phyloP scores from a whole-genome alignment of 2,329 filamentous ascomycete genomes.

The Cladosporium sp. region DNA sequence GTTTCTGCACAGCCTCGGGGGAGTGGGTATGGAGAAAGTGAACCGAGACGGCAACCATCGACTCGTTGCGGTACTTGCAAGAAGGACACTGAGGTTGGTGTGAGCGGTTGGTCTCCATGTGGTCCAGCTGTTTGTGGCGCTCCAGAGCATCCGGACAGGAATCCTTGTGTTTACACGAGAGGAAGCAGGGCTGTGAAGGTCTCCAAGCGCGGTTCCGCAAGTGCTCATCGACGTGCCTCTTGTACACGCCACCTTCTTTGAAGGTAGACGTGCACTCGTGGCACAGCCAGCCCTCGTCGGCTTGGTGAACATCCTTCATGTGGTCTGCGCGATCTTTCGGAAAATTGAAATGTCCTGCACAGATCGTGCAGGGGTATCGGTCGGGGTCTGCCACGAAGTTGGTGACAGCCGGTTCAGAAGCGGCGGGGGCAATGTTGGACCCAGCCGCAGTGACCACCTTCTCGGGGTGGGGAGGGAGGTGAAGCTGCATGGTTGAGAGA shows the following conservation, averaged over 20 bases:
- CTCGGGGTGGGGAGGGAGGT: background rate
- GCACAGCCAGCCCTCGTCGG: background rate
- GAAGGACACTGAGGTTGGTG: background rate
- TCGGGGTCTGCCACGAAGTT: background rate
- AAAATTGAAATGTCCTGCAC: background rate
- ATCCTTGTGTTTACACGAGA: background rate
- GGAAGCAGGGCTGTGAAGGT: background rate
- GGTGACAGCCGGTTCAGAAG: background rate
- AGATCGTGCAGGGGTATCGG: background rate
- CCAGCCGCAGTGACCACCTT: no score
- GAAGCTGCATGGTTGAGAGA: background rate
- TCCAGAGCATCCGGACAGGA: background rate
- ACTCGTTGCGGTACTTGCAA: slow-evolving; percentile 1
- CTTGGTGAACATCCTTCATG: background rate
- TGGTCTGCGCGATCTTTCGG: background rate
- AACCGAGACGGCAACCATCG: background rate
- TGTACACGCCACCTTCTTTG: background rate
- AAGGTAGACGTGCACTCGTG: background rate
- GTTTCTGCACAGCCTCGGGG: background rate
- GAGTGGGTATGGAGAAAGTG: background rate
- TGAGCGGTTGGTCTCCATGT: background rate
- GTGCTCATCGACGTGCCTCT: background rate
- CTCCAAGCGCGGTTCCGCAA: background rate
- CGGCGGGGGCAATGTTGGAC: background rate
- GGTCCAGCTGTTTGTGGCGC: background rate